phyloP scores from a whole-genome alignment of 768 basidiomycete genomes.

The Mycena pura region DNA sequence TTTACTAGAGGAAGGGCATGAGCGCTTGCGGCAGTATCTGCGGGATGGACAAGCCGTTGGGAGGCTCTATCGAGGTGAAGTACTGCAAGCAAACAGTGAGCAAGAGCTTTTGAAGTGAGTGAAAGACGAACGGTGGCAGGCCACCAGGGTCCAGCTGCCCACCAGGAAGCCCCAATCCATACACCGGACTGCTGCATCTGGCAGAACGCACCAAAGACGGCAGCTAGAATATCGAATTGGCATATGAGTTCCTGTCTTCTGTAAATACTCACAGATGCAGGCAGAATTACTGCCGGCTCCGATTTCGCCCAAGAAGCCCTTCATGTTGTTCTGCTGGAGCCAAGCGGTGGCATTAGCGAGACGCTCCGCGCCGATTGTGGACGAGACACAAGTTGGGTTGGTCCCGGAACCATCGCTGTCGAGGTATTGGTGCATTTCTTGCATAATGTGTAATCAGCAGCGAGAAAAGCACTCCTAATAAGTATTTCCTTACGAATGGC shows the following conservation, averaged over 20 bases:
- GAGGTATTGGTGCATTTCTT: slow-evolving; percentile 77
- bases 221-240: slow-evolving; percentile 48
- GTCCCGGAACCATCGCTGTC: slow-evolving; percentile 70
- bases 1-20: slow-evolving; percentile 57
- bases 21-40: slow-evolving; percentile 63
- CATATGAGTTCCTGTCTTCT: neutral
- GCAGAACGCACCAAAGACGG: slow-evolving; percentile 63
- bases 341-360: slow-evolving; percentile 61
- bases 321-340: slow-evolving; percentile 64
- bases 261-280: slow-evolving; percentile 19
- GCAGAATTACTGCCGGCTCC: slow-evolving; percentile 54
- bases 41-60: slow-evolving; percentile 59
- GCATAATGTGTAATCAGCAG: neutral
- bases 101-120: neutral
- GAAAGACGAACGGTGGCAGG: slow-evolving; percentile 47
- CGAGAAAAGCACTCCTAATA: neutral
- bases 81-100: slow-evolving; percentile 42
- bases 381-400: slow-evolving; percentile 57
- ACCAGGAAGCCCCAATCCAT: slow-evolving; percentile 64
- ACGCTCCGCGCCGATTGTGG: slow-evolving; percentile 65
- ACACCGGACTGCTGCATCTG: slow-evolving; percentile 63
- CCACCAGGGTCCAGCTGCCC: slow-evolving; percentile 74
- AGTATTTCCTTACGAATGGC: slow-evolving; percentile 52
- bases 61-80: slow-evolving; percentile 68
- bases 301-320: slow-evolving; percentile 71